Conservation (phyloP, 352 stramenopile species). For the Pythium apleroticum region DNA sequence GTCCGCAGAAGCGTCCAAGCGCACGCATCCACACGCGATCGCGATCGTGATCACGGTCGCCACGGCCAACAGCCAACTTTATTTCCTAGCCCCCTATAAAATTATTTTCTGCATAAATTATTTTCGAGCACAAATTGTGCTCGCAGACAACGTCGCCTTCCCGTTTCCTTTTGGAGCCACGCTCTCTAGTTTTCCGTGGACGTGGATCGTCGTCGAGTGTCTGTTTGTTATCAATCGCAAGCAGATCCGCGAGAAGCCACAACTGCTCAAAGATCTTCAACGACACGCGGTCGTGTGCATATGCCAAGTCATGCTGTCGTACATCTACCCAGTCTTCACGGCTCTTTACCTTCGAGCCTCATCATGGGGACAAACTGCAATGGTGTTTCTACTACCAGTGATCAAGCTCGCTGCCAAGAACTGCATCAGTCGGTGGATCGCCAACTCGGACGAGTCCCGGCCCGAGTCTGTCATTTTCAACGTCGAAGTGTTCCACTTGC, state of each 20-base stretch:
- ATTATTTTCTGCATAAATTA: no score
- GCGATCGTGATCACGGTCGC: no score
- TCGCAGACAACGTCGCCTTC: background rate
- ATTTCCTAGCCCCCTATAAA: no score
- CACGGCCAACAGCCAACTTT: no score
- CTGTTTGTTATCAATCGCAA: no score
- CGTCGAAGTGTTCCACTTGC: background rate
- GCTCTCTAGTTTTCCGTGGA: no score
- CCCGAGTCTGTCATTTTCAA: background rate
- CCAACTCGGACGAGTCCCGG: background rate
- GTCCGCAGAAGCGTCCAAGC: no score
- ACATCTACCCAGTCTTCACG: background rate
- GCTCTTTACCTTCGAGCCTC: background rate
- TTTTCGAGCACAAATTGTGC: no score
- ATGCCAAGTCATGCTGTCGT: background rate
- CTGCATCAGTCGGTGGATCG: background rate
- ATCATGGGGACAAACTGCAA: background rate
- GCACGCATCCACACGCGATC: no score
- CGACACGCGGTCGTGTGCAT: background rate
- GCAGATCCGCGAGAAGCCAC: no score
- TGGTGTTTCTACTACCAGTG: background rate
- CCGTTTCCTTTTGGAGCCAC: no score
- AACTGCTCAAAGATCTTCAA: background rate
- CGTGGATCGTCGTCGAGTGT: no score
- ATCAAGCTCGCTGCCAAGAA: background rate